These are phyloP conservation scores for Tylopilus intermedius DNA, from an alignment of 768 basidiomycete species.

Conservation along the genomic window DNA sequence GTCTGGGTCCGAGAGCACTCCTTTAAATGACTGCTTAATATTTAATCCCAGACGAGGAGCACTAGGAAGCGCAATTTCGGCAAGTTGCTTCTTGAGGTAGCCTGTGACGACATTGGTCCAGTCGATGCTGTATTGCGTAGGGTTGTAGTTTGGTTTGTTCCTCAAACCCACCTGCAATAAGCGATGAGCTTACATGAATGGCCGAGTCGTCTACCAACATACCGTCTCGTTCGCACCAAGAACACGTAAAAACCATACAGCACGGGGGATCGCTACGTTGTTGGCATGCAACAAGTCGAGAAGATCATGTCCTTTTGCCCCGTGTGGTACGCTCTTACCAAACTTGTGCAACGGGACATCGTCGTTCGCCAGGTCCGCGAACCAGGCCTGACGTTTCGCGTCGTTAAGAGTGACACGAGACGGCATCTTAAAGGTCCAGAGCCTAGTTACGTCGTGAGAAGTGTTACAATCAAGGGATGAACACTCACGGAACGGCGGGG, in stretches of 20 bases:
- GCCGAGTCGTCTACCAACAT: constrained; percentile 4
- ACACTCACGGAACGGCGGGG: constrained; percentile 60
- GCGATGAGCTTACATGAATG: not conserved
- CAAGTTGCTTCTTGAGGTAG: constrained; percentile 78
- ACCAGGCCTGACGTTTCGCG: constrained; percentile 75
- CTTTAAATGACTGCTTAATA: constrained; percentile 82
- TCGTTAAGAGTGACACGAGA: constrained; percentile 80
- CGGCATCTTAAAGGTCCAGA: constrained; percentile 72
- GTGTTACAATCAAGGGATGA: not conserved
- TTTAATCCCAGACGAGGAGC: constrained; percentile 71
- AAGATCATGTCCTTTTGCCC: constrained; percentile 79
- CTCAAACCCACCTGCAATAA: constrained; percentile 58
- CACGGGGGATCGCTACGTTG: constrained; percentile 72
- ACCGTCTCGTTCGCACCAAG: constrained; percentile 87
- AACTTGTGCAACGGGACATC: constrained; percentile 76
- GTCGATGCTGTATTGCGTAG: constrained; percentile 77
- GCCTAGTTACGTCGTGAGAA: constrained; percentile 23
- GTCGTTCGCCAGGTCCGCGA: constrained; percentile 75
- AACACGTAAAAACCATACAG: constrained; percentile 84
- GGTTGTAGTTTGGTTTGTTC: constrained; percentile 76
- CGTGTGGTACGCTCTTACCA: constrained; percentile 82
- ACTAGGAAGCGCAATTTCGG: constrained; percentile 74
- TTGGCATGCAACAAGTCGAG: constrained; percentile 74
- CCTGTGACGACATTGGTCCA: constrained; percentile 80
- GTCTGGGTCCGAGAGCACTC: constrained; percentile 68